Conservation (phyloP, 1,139 yeast species). For the Saccharomyces hybrid region DNA sequence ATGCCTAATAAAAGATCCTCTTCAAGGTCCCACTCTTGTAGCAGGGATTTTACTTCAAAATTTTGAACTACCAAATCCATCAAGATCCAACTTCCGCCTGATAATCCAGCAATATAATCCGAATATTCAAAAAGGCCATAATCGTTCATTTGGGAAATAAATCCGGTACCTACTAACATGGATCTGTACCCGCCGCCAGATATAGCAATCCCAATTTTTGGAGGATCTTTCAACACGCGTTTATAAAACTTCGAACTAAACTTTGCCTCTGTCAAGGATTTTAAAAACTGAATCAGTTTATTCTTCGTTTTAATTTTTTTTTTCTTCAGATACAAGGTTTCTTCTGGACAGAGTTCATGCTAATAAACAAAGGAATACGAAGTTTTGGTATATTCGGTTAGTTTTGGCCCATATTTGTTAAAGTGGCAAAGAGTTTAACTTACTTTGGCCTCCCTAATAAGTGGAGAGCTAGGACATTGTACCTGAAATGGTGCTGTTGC, state of each 20-base stretch:
- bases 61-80: constrained; percentile 43
- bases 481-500: constrained; percentile 36
- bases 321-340: constrained; percentile 34
- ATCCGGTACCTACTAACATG: constrained; percentile 61
- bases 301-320: constrained; percentile 34
- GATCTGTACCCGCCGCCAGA: constrained; percentile 76
- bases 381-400: neutral
- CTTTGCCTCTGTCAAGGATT: constrained; percentile 27
- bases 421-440: constrained; percentile 5
- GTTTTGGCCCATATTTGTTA: neutral
- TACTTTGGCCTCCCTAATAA: constrained; percentile 39
- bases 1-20: constrained; percentile 50
- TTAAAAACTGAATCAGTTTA: constrained; percentile 35
- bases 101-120: constrained; percentile 52
- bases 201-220: constrained; percentile 47
- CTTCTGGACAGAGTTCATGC: constrained; percentile 26
- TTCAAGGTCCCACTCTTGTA: constrained; percentile 40
- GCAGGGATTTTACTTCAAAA: constrained; percentile 36
- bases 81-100: constrained; percentile 68
- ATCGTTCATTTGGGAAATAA: constrained; percentile 45
- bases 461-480: constrained; percentile 36
- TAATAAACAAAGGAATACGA: neutral
- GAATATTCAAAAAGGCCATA: constrained; percentile 49
- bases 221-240: constrained; percentile 21
- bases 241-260: neutral